These are phyloP conservation scores for Arabidopsis lyrata DNA, from an alignment of 441 rosid genomes.

Conservation along the genomic window DNA sequence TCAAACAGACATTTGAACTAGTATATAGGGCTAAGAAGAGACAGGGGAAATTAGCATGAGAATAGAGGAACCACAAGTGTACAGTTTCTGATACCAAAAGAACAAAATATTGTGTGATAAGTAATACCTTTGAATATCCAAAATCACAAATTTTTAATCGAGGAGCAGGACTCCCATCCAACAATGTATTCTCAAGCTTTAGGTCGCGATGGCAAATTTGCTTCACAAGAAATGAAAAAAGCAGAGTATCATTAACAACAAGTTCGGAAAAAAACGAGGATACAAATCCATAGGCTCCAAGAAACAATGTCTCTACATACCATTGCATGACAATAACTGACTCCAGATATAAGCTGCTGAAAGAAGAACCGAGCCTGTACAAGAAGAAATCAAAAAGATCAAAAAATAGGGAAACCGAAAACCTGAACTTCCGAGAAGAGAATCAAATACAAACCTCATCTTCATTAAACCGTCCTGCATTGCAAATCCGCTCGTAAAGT, in stretches of 20 bases:
- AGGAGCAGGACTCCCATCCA: constrained; percentile 83
- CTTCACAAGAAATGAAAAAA: constrained; percentile 46
- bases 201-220: constrained; percentile 79
- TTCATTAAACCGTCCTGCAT: constrained; percentile 63
- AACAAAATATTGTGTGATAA: background rate
- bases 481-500: constrained; percentile 62
- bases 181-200: constrained; percentile 68
- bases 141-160: constrained; percentile 76
- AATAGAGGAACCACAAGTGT: background rate
- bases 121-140: constrained; percentile 71
- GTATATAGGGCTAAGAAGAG: background rate
- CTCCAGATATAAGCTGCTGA: constrained; percentile 77
- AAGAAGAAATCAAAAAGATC: constrained; percentile 16
- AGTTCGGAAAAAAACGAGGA: background rate
- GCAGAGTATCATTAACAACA: background rate
- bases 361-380: constrained; percentile 75
- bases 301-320: constrained; percentile 40
- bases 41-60: background rate
- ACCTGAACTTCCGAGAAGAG: background rate
- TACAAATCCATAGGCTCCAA: background rate
- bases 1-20: background rate
- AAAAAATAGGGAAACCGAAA: background rate
- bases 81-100: background rate
- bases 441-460: constrained; percentile 53
- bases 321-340: constrained; percentile 78